Base-by-base conservation (phyloP, 108 stramenopile genomes). In the Mayamaea pseudoterrestris region DNA sequence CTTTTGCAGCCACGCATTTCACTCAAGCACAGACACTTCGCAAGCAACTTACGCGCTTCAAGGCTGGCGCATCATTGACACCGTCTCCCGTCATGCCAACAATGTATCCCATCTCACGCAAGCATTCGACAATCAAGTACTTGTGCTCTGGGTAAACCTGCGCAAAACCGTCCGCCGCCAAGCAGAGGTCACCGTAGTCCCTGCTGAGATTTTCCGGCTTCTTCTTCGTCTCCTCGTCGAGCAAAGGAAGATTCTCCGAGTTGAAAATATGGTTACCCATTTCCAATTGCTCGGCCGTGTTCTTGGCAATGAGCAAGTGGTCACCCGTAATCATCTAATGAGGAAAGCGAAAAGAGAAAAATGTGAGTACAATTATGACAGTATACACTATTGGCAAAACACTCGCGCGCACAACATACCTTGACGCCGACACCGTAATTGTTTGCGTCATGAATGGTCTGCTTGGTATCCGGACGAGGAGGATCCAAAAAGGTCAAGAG, bases 91-190 rank as follows among this genome's bases (percentile, higher is more conserved):
- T 39, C 37, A 39, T 39, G 16, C 37, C 37, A 32, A 47, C 17
- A 16, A 47, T 54, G 41, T 65, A 66, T 14, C 58, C 64, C 39
- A 65, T 35, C 32, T 69, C 67, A 17, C 64, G 63, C 12, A 68
- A 53, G 25, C 64, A 69, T 46, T 80, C 62, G 13, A 89, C 81
- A 59, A 83, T 78, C 45, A 71, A 23, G 52, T 76, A 80, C 76
- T 86, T 86, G 69, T 86, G 74, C 62, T 83, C 78, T 37, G 83
- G 90, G 53, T 71, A 78, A 21, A 83, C 79, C 42, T 77, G 63
- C n/a, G 83, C 90, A 58, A 80, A 80, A 14, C 79, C 79, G 46
- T 73, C 74, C 0, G 73, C 78, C 8, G 40, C 58, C 39, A 69
- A 42, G 24, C 64, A 66, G 17, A 78, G 45, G 37, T 65, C 56